A percentile compares a stretch with the other conserved stretches of the same genome.
Evolutionary conservation across 768 basidiomycete genomes (phyloP).

Genomic region (Leccinum rimulosum): DNA sequence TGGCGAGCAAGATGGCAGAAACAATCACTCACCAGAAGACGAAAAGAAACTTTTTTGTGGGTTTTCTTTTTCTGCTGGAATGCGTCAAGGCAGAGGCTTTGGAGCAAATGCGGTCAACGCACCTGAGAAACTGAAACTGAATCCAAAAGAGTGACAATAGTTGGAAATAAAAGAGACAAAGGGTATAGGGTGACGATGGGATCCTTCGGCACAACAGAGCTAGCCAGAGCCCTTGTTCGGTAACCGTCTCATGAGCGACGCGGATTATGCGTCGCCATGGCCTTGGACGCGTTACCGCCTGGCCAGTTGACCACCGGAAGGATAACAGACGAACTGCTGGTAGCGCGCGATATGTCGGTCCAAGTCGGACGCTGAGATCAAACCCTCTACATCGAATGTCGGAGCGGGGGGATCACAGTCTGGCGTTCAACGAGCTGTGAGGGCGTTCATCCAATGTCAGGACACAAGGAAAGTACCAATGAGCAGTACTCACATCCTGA

Average conservation of each 20-base stretch:
- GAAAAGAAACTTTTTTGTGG: neutral
- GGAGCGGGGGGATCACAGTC: neutral
- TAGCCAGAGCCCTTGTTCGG: neutral
- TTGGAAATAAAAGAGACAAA: neutral
- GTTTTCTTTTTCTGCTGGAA: neutral
- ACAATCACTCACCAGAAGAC: neutral
- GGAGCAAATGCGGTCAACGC: neutral
- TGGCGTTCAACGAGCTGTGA: conserved; percentile 53
- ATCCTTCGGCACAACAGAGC: neutral
- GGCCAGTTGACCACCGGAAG: neutral
- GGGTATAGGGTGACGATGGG: conserved; percentile 12
- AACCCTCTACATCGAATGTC: neutral
- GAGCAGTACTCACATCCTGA: conserved; percentile 55
- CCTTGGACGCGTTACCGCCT: neutral
- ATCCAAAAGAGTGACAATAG: neutral
- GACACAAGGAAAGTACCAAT: neutral
- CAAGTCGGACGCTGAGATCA: neutral
- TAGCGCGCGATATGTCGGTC: neutral
- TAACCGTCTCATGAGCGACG: neutral
- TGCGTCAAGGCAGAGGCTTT: neutral
- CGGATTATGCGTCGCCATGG: neutral
- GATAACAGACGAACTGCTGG: neutral
- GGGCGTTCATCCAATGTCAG: neutral
- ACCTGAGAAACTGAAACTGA: neutral
- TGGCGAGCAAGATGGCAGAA: neutral